Evolutionary conservation across 176 grass and related monocot species (phyloP), one percentile per base, ranked within the genome.

Genomic region (Secale cereale): DNA sequence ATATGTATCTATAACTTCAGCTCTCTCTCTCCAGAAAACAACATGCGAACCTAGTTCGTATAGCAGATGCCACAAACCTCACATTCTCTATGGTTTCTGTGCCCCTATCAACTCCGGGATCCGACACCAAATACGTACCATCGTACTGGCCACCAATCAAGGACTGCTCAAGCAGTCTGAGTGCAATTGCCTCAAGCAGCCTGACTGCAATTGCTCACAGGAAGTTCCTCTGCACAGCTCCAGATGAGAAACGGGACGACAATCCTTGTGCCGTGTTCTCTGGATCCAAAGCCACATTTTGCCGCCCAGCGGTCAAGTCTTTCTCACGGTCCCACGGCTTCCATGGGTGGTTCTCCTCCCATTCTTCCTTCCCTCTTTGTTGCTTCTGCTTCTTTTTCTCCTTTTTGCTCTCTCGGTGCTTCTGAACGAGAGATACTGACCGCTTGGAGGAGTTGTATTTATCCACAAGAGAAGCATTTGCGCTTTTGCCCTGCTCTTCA

Each of bases 321-420:
- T 95, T 98, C 77, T 98, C 96, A 17, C 96, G 87, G 20, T 98
- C 96, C 96, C 96, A 98, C 8, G 96, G 96, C 80, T 98, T 95
- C 96, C 96, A 98, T 30, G 96, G 96, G 85, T 95, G 97, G 54
- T 86, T 90, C 79, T 82, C 97, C 60, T 92, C 87, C 97, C 93
- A 98, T 88, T 87, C 96, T 61, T 93, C 87, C 88, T 91, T 89
- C 70, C 87, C 91, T 4, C 29, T 65, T 37, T 84, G 81, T 29
- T 84, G 81, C 36, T 94, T 91, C 46, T 85, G 82, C 71, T 95
- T 98, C 54, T 83, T 87, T 87, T 88, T 91, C 80, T 95, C 91
- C 64, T 87, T 85, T 79, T 92, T 98, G 67, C 79, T 89, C 20
- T 95, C 91, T 63, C 71, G 76, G 76, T 98, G 87, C 91, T 94